Base-by-base conservation (phyloP, 352 stramenopile genomes). In the Globisporangium nagaii region DNA sequence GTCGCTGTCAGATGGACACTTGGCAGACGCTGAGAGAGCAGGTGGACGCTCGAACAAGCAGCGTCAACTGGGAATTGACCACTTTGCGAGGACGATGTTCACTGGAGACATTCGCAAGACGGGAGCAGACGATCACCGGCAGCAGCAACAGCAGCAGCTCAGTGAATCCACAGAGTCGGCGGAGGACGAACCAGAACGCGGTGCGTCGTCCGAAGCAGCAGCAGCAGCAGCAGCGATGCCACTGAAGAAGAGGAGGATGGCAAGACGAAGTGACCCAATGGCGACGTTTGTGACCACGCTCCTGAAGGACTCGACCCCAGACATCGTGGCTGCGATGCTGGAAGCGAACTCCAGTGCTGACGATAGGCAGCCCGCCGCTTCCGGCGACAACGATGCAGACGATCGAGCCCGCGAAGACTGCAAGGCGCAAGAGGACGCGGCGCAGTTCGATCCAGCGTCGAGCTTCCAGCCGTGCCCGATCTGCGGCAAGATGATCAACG, bases 391-490 rank as follows among this genome's bases (percentile, higher is more conserved):
- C n/a, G n/a, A n/a, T n/a, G n/a, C n/a, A n/a, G n/a, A n/a, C n/a
- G n/a, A n/a, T n/a, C n/a, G n/a, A n/a, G n/a, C n/a, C n/a, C n/a
- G n/a, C n/a, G n/a, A n/a, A n/a, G n/a, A n/a, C n/a, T n/a, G n/a
- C n/a, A n/a, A n/a, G n/a, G n/a, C n/a, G n/a, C n/a, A n/a, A n/a
- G n/a, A n/a, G n/a, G n/a, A n/a, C n/a, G n/a, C n/a, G n/a, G n/a
- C 41, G 25, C 11, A 30, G 12, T 48, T 43, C n/a, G 41, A 48
- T 48, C 41, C 25, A 25, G 28, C 37, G 6, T 28, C 56, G 31
- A 58, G 41, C 22, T 73, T 70, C 37, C 62, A 69, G 36, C 68
- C 75, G 8, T 88, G 78, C 56, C 78, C 78, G 42, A 81, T 89
- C 47, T 89, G 78, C 43, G 60, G 66, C 7, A 71, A 75, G 24